Base-by-base conservation (phyloP, 176 grass and related monocot genomes). In the Neostapfia colusana region DNA sequence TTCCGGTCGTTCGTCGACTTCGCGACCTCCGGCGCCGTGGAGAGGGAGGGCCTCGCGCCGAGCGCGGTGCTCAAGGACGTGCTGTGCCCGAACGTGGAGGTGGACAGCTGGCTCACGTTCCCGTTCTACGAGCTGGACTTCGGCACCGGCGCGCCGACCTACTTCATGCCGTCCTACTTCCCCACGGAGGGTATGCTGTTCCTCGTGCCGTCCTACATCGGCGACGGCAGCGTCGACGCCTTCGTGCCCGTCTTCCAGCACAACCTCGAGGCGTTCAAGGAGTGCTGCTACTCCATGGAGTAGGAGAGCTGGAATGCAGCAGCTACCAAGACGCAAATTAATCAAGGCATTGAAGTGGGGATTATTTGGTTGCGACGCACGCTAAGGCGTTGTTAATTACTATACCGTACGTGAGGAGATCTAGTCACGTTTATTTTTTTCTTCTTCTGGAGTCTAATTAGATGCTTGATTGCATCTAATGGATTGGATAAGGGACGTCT, bases 1-100 rank as follows among this genome's bases (percentile, higher is more conserved):
- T 97, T 97, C 84, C 69, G 80, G 13, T 97, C 90, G 0, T 93
- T 89, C 77, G 28, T 97, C 11, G 90, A 97, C 83, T 97, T 97
- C 63, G 82, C 93, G 0, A 56, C 20, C 80, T 93, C 93, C 17
- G 85, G 70, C 7, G 69, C 49, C 10, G 79, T 39, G 46, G 67
- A 80, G 46, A 49, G 25, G 59, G 90, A 93, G 24, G 88, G 76
- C 3, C 80, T 97, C 26, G 82, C 58, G 3, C 50, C 56, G 1
- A 88, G 64, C 25, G 85, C 90, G 0, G 73, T 88, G 11, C 49
- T 67, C 60, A 85, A 81, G 79, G 70, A 67, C 74, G 87, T 82
- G 67, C 37, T 86, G 6, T 88, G 90, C 66, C 93, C 93, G 6
- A 35, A 97, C 90, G 38, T 88, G 3, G 87, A 90, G 82, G 93